These are phyloP conservation scores for Globisporangium perplexum DNA, from an alignment of 352 stramenopile genomes.

Conservation along the genomic window DNA sequence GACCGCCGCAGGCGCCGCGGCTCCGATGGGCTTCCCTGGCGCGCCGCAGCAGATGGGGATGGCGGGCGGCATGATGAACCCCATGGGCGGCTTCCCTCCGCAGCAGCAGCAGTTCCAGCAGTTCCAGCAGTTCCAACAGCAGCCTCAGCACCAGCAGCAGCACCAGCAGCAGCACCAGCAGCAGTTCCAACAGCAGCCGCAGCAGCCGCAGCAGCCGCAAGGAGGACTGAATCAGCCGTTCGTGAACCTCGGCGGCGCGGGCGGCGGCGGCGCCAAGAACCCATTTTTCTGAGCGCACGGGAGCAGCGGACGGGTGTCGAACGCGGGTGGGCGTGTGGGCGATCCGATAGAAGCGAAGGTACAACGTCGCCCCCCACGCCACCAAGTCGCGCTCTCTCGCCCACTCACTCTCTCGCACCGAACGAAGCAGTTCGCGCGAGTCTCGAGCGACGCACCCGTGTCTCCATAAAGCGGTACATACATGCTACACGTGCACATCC, in stretches of 20 bases:
- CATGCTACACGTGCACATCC: neutral
- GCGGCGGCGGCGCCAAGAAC: constrained; percentile 22
- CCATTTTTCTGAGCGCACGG: constrained; percentile 33
- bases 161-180: constrained; percentile 27
- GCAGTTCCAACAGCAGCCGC: too few species aligned
- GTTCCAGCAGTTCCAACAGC: constrained; percentile 22
- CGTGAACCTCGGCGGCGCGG: constrained; percentile 42
- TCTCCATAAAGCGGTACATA: constrained; percentile 1
- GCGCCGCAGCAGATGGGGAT: constrained; percentile 37
- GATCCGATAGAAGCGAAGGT: constrained; percentile 10
- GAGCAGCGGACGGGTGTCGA: neutral
- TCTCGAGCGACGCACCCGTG: neutral
- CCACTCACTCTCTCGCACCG: neutral
- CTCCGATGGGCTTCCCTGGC: constrained; percentile 47
- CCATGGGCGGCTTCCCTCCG: constrained; percentile 40
- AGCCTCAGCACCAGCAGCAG: constrained; percentile 20
- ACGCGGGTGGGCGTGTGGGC: neutral
- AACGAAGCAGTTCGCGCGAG: neutral
- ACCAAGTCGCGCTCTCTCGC: too few species aligned
- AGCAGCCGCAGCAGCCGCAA: constrained; percentile 29
- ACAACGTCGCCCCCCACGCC: constrained; percentile 3
- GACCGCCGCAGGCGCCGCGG: constrained; percentile 23
- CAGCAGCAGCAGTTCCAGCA: constrained; percentile 32
- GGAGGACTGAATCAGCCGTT: constrained; percentile 72
- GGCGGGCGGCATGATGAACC: constrained; percentile 51